Conservation (phyloP, 1,284 basidiomycete genomes). For the Tylopilus sp. region DNA sequence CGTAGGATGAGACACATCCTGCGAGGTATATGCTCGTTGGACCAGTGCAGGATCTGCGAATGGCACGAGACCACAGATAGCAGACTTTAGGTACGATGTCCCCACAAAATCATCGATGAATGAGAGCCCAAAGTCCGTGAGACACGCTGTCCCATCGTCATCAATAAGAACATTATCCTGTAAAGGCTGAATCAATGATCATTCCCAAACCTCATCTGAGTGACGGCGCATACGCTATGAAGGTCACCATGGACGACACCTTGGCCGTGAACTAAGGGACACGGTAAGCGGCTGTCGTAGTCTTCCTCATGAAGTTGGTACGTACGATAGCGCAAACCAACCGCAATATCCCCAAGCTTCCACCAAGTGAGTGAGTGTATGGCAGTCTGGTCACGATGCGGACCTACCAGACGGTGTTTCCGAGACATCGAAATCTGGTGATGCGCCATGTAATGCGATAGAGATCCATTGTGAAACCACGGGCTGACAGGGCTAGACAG, state of each 20-base stretch:
- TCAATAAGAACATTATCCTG: constrained; percentile 31
- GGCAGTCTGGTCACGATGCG: background rate
- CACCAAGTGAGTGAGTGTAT: background rate
- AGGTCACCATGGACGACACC: constrained; percentile 27
- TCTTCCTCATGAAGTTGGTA: background rate
- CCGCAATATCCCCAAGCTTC: constrained; percentile 25
- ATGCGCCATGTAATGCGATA: constrained; percentile 17
- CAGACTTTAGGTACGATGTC: constrained; percentile 33
- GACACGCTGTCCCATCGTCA: constrained; percentile 23
- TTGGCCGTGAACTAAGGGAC: constrained; percentile 21
- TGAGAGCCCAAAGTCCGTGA: constrained; percentile 39
- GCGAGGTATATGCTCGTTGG: background rate
- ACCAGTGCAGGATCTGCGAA: constrained; percentile 38
- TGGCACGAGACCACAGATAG: constrained; percentile 30
- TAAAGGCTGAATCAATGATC: background rate
- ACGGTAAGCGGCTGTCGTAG: background rate
- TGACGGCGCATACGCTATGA: constrained; percentile 22
- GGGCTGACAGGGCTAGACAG: constrained; percentile 28
- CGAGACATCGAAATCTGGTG: background rate
- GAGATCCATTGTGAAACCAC: constrained; percentile 28
- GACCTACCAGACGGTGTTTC: constrained; percentile 20
- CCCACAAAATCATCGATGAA: constrained; percentile 31
- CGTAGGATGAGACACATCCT: constrained; percentile 18
- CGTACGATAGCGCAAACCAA: constrained; percentile 30
- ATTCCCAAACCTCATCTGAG: background rate